Evolutionary conservation across 352 stramenopile genomes (phyloP).

Genomic region (Phytophthora pini): DNA sequence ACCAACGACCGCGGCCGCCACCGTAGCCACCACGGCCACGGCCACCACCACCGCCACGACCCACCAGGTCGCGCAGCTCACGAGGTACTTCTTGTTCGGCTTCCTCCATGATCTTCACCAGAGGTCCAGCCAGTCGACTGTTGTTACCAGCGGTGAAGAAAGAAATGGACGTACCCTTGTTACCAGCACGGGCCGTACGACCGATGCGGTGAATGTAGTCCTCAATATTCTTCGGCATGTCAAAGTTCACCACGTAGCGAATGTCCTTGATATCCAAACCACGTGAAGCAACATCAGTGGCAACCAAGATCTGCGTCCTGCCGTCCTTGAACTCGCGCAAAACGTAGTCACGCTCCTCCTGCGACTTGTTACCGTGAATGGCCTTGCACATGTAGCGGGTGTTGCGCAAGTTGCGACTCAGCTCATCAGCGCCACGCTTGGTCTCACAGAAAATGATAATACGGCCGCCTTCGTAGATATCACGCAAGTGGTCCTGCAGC

Average conservation of each 20-base stretch:
- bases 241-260: constrained; percentile 99
- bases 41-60: constrained; percentile 66
- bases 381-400: constrained; percentile 95
- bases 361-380: constrained; percentile 99
- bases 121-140: constrained; percentile 67
- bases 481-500: constrained; percentile 85
- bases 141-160: constrained; percentile 95
- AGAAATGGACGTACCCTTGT: constrained; percentile 94
- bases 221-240: constrained; percentile 99
- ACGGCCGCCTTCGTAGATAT: constrained; percentile 90
- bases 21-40: constrained; percentile 66
- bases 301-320: constrained; percentile 95
- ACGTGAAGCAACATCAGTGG: constrained; percentile 99
- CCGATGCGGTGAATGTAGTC: constrained; percentile 99
- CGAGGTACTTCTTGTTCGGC: constrained; percentile 90
- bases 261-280: constrained; percentile 99
- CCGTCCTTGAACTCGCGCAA: constrained; percentile 98
- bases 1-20: constrained; percentile 61
- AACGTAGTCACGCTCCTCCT: constrained; percentile 97
- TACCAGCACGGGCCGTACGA: constrained; percentile 97
- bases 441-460: constrained; percentile 99
- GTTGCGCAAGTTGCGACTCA: constrained; percentile 93
- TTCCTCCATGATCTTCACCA: constrained; percentile 92
- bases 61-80: constrained; percentile 76
- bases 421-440: constrained; percentile 98